Percentiles rank a stretch among this genome's conserved stretches.
Conservation (phyloP, 164 flowering plant species). For the Magnolia changhungtana region DNA sequence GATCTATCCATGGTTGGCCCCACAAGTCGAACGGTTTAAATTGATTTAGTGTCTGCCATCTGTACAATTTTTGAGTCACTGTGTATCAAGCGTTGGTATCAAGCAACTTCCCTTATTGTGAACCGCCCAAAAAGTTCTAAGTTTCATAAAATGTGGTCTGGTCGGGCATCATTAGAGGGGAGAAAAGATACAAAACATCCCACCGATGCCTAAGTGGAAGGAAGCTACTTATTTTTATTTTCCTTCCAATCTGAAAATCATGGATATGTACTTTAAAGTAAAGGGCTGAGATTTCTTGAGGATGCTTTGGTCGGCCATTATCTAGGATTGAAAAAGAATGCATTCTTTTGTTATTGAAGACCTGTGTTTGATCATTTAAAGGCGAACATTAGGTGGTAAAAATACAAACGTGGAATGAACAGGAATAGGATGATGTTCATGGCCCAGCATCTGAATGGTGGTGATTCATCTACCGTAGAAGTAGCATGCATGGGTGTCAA, state of each 20-base stretch:
- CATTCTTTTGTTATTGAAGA: conserved; percentile 6
- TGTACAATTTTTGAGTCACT: no score
- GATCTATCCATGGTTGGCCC: no score
- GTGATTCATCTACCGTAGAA: no score
- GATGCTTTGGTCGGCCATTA: conserved; percentile 47
- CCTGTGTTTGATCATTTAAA: conserved; percentile 3
- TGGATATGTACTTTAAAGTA: conserved; percentile 28
- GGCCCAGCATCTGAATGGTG: no score
- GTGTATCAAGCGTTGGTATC: background rate
- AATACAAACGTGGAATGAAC: background rate
- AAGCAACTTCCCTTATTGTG: conserved; percentile 14
- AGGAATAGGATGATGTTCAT: no score
- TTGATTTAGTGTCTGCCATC: no score
- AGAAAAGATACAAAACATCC: conserved; percentile 15
- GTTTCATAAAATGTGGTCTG: conserved; percentile 40
- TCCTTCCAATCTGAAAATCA: conserved; percentile 20
- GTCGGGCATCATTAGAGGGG: conserved; percentile 44
- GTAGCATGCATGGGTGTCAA: no score
- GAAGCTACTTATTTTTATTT: conserved; percentile 8
- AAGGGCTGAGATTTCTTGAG: conserved; percentile 14
- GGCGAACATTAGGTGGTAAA: conserved; percentile 4
- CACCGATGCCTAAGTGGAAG: background rate
- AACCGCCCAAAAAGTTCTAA: conserved; percentile 16
- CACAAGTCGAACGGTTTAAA: no score
- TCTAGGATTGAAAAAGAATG: conserved; percentile 4